Evolutionary conservation across 176 grass and related monocot genomes (phyloP), one percentile per base, ranked within the genome.

Genomic region (Triticum timopheevii): DNA sequence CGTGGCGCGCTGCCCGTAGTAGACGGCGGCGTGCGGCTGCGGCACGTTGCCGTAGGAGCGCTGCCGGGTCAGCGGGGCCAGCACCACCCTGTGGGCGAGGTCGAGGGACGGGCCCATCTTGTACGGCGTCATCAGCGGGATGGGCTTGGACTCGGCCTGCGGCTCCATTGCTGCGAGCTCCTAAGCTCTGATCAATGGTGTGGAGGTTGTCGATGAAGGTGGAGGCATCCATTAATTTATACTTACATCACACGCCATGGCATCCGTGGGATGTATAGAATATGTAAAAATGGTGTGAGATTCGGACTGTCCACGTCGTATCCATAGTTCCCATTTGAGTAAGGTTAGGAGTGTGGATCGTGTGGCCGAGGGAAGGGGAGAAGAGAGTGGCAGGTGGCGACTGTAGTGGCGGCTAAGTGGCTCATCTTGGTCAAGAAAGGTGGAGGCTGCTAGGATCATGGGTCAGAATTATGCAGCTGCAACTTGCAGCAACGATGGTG

Each of bases 1-100:
- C 6, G 59, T 82, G 0, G 89, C 69, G 34, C 89, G 40, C 15
- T 94, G 89, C 0, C 83, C 72, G 80, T 94, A 94, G 83, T 94
- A 89, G 1, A 91, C 27, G 34, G 83, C 34, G 24, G 84, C 80
- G 61, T 89, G 86, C 17, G 86, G 89, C 75, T 89, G 86, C 12
- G 89, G 74, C 34, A 94, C 50, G 49, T 89, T 72, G 6, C 92
- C 89, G 30, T 87, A 84, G 16, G 86, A 88, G 70, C 92, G 68
- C 27, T 65, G 50, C 42, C 89, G 86, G n/a, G 89, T 94, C 40
- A 94, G 6, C 35, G 92, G 89, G 2, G 92, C 83, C 4, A 91
- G 78, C 6, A 94, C 92, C 17, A 94, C 63, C 75, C 82, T 72
- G 77, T 88, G 90, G 8, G 81, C 50, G 61, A 91, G 86, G 17